Evolutionary conservation across 2,329 filamentous ascomycete species (phyloP).

Genomic region (Penicillium sp.): DNA sequence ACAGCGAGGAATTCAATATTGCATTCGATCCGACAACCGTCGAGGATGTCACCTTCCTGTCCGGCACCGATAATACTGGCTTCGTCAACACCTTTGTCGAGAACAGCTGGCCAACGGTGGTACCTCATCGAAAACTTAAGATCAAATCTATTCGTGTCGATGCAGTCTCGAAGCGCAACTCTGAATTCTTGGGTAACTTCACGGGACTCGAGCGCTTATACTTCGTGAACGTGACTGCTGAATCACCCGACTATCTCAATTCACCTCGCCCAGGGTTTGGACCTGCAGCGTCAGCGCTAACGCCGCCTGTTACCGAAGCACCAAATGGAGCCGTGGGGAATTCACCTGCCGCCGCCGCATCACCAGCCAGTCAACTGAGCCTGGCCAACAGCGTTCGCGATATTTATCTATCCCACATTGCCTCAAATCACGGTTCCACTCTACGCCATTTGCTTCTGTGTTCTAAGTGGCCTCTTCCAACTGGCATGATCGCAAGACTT

Average conservation of each 20-base stretch:
- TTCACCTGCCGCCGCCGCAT: conserved; percentile 28
- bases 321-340: conserved; percentile 21
- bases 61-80: conserved; percentile 47
- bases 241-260: conserved; percentile 37
- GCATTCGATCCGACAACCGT: conserved; percentile 48
- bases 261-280: conserved; percentile 29
- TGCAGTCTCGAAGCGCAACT: conserved; percentile 49
- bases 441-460: conserved; percentile 62
- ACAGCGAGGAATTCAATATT: conserved; percentile 51
- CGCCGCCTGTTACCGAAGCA: conserved; percentile 31
- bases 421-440: conserved; percentile 54
- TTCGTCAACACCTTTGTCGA: conserved; percentile 58
- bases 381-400: conserved; percentile 41
- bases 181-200: conserved; percentile 48
- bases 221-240: conserved; percentile 49
- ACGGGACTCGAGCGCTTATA: conserved; percentile 56
- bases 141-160: conserved; percentile 57
- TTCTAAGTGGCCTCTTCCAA: conserved; percentile 58
- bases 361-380: conserved; percentile 29
- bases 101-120: conserved; percentile 54
- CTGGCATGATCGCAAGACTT: conserved; percentile 54
- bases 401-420: conserved; percentile 57
- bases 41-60: conserved; percentile 59
- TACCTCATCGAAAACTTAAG: conserved; percentile 34
- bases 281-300: conserved; percentile 28